These are phyloP conservation scores for Pseudocercospora macadamiae DNA, from an alignment of 2,329 filamentous ascomycete genomes.

Conservation along the genomic window DNA sequence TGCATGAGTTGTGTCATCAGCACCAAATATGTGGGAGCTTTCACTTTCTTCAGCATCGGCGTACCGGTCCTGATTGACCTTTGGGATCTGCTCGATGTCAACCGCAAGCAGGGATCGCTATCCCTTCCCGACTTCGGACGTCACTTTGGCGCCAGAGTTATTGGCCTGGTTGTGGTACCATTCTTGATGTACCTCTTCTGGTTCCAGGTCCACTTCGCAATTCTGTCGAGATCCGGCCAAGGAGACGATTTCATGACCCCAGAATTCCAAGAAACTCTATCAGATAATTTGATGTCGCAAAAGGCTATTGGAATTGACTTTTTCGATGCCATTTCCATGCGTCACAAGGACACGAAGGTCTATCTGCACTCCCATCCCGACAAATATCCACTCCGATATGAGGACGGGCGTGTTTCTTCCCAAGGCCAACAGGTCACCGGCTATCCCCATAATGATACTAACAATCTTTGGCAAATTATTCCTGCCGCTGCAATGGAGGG, in stretches of 20 bases:
- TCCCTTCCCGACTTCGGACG: constrained; percentile 78
- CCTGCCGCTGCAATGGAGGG: constrained; percentile 63
- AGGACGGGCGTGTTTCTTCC: constrained; percentile 94
- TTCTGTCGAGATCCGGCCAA: constrained; percentile 84
- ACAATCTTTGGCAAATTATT: constrained; percentile 96
- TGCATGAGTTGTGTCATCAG: constrained; percentile 96
- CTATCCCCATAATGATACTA: constrained; percentile 97
- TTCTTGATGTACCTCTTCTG: constrained; percentile 99
- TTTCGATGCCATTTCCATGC: constrained; percentile 82
- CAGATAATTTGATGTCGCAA: constrained; percentile 89
- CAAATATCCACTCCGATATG: constrained; percentile 88
- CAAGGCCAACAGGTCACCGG: constrained; percentile 97
- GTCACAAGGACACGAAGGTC: constrained; percentile 96
- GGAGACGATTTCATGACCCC: constrained; percentile 99
- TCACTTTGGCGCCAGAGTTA: constrained; percentile 85
- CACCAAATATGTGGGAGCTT: constrained; percentile 95
- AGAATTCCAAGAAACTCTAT: constrained; percentile 95
- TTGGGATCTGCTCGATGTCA: constrained; percentile 91
- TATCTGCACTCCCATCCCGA: constrained; percentile 94
- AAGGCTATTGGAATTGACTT: constrained; percentile 87
- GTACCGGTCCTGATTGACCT: constrained; percentile 92
- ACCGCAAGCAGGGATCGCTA: constrained; percentile 79
- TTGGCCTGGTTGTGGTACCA: constrained; percentile 84
- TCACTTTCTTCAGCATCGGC: constrained; percentile 96
- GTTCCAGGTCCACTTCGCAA: constrained; percentile 99